phyloP scores from a whole-genome alignment of 352 stramenopile species.

The Phytophthora cactorum region DNA sequence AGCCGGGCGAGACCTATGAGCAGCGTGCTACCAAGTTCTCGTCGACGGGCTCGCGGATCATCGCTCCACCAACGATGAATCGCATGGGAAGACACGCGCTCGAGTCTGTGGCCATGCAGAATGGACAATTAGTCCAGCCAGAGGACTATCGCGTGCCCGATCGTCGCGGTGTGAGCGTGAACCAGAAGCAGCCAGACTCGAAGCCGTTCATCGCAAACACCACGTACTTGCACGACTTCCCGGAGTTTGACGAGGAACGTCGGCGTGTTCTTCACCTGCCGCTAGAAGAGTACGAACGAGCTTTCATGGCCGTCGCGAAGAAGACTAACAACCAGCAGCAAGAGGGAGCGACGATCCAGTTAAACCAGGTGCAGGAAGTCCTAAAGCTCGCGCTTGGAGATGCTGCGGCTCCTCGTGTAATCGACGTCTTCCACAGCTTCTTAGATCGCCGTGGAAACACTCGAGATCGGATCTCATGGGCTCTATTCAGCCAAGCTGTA shows the following conservation, averaged over 20 bases:
- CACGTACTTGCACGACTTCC: constrained; percentile 73
- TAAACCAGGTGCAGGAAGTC: constrained; percentile 54
- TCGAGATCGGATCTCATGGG: constrained; percentile 60
- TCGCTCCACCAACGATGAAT: constrained; percentile 62
- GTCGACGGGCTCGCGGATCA: constrained; percentile 73
- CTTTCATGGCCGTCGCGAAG: constrained; percentile 48
- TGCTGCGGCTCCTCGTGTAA: constrained; percentile 31
- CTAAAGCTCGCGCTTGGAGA: constrained; percentile 51
- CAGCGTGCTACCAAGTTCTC: constrained; percentile 80
- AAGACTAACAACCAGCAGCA: constrained; percentile 40
- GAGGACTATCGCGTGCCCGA: constrained; percentile 71
- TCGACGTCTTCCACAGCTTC: constrained; percentile 54
- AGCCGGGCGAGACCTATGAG: constrained; percentile 74
- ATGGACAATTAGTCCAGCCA: constrained; percentile 48
- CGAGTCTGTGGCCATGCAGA: constrained; percentile 60
- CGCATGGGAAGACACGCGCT: constrained; percentile 58
- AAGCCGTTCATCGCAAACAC: constrained; percentile 69
- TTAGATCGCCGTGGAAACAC: constrained; percentile 48
- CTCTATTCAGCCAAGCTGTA: constrained; percentile 47
- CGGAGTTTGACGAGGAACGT: constrained; percentile 56
- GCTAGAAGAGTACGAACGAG: constrained; percentile 48
- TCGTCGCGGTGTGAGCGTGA: constrained; percentile 57
- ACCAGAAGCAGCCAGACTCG: constrained; percentile 39
- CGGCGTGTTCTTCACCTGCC: constrained; percentile 40
- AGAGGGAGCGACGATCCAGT: constrained; percentile 48